Base-by-base conservation (phyloP, 2,329 filamentous ascomycete genomes). In the Cladosporium sp. region DNA sequence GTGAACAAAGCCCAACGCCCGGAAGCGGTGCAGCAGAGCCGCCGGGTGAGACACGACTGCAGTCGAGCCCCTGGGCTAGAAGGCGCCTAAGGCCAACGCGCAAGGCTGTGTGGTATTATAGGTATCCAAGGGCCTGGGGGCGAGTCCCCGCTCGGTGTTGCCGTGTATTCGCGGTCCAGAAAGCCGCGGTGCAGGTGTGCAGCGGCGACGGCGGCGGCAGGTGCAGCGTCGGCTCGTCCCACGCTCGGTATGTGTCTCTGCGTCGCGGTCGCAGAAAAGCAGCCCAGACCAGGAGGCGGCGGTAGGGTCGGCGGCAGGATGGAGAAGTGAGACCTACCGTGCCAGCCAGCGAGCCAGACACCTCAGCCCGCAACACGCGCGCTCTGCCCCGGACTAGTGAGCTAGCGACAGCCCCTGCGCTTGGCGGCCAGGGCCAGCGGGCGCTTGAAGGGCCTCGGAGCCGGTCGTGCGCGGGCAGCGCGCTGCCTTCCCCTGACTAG, bases 271-370 rank as follows among this genome's bases (percentile, higher is more conserved):
- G 46, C 46, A 49, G 28, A 42, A 38, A 14, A 18, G 28, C 37
- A 42, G 46, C 46, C 35, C 46, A 49, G 46, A 31, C 38, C 46
- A 42, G 38, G 40, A 49, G 28, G 37, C 35, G 35, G n/a, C 35
- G 35, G 35, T 38, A 38, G 35, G 35, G 35, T 38, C 35, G 46
- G 46, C 46, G 46, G 46, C 38, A 14, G 13, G 46, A 34, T 49
- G 22, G 37, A 42, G 46, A 49, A 49, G 46, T 49, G 46, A 49
- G 46, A 49, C 46, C 46, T 49, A 38, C 38, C 16, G 9, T 9
- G 16, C 38, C 22, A 28, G 22, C 22, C 38, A 42, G 46, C 46
- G 35, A 45, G 43, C 43, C 28, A 49, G 22, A 32, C 44, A 35
- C 44, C 16, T 28, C 22, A 28, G 22, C 22, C 22, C 22, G 22